Conservation (phyloP, 352 stramenopile genomes). For the Achlya hypogyna region DNA sequence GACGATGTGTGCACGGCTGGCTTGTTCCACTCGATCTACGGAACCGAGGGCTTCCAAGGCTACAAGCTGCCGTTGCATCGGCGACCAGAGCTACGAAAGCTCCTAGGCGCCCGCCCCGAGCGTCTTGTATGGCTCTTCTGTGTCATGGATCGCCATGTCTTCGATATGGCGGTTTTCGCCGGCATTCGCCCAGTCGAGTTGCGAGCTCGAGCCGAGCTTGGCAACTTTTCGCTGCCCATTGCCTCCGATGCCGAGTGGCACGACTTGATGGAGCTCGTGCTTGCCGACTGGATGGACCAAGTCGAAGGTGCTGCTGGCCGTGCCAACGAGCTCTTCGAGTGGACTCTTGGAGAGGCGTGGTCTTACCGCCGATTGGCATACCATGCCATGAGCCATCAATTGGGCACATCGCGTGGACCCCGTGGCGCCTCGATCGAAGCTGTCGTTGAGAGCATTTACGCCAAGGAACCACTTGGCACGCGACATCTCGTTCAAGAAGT, state of each 20-base stretch:
- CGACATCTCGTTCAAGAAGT: slow-evolving; percentile 37
- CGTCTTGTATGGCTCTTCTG: slow-evolving; percentile 55
- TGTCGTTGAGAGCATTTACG: slow-evolving; percentile 39
- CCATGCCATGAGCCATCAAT: slow-evolving; percentile 40
- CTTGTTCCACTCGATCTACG: slow-evolving; percentile 66
- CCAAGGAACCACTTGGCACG: slow-evolving; percentile 29
- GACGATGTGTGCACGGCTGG: slow-evolving; percentile 36
- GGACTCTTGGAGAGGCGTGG: slow-evolving; percentile 49
- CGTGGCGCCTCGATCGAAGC: slow-evolving; percentile 35
- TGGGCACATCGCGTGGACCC: slow-evolving; percentile 24
- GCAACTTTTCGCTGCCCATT: slow-evolving; percentile 40
- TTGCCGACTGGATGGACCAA: slow-evolving; percentile 66
- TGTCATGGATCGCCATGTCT: slow-evolving; percentile 45
- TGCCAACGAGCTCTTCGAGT: slow-evolving; percentile 34
- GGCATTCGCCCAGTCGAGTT: slow-evolving; percentile 23
- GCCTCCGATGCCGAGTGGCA: slow-evolving; percentile 40
- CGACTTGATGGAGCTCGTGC: slow-evolving; percentile 51
- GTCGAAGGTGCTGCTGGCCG: slow-evolving; percentile 45
- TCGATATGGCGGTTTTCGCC: slow-evolving; percentile 42
- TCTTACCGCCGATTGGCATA: slow-evolving; percentile 46
- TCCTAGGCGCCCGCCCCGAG: slow-evolving; percentile 49
- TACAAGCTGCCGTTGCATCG: slow-evolving; percentile 39
- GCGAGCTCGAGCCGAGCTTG: slow-evolving; percentile 40
- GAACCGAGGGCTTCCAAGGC: slow-evolving; percentile 66
- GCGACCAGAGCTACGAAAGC: slow-evolving; percentile 28